Base-by-base conservation (phyloP, 345 rosid species). In the Sonneratia alba region DNA sequence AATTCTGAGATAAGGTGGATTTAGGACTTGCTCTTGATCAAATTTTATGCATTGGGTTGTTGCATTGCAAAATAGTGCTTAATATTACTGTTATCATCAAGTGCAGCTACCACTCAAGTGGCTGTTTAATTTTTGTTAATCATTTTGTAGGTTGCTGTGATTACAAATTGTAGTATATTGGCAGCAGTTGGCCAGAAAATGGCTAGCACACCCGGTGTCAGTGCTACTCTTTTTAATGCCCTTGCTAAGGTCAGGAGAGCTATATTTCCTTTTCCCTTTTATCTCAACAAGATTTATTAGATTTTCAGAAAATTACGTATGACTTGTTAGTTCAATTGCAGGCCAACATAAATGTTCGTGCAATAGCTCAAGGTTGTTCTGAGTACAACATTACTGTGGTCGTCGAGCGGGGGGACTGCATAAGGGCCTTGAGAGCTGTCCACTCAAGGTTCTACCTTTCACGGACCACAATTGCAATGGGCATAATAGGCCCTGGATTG, bases 171-270 rank as follows among this genome's bases (percentile, higher is more conserved):
- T 84, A 92, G 99, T 81, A 92, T 95, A 83, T 83, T 95, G 80
- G 98, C 99, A 56, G 76, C 98, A 34, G 98, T 95, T 66, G 99
- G 99, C 71, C 98, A 92, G 91, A 92, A 89, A 82, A 95, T 95
- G 99, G 97, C 99, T 0, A 95, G 99, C 61, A 95, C 99, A 67
- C 97, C 98, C 69, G 98, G 99, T 74, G 99, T 95, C 69, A 89
- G 96, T 80, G 91, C 94, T 68, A 90, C 97, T n/a, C 91, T 95
- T 81, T 95, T 95, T 84, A 88, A 85, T 87, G 99, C 97, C 67
- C 75, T 92, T 68, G 98, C 98, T 9, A 92, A 95, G 96, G 99
- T 95, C 76, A 78, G 72, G 69, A 47, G 38, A 53, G 21, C 18
- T 27, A n/a, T 32, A 15, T 62, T 37, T 70, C 55, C 64, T 65